Conservation (phyloP, 495 filamentous ascomycete species). For the Podospora didyma region DNA sequence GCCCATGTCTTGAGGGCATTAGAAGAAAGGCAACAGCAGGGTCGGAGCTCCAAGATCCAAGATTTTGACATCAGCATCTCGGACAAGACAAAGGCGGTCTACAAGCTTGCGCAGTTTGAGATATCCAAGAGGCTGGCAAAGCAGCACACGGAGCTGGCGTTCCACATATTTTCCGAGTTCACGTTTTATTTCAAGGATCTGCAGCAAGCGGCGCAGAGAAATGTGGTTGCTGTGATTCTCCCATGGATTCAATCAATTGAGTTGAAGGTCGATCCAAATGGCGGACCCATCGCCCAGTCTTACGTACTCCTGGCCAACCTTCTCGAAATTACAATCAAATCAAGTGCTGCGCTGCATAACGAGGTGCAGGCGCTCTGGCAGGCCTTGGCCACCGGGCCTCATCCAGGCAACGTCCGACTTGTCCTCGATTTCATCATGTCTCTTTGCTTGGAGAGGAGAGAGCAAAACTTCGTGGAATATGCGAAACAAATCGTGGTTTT, state of each 20-base stretch:
- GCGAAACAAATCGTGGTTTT: constrained; percentile 98
- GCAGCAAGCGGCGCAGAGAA: constrained; percentile 74
- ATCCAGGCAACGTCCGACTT: constrained; percentile 91
- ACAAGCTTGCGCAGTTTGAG: constrained; percentile 95
- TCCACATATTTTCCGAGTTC: constrained; percentile 92
- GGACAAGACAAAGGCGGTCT: constrained; percentile 96
- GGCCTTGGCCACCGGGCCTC: constrained; percentile 87
- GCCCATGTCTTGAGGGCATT: constrained; percentile 77
- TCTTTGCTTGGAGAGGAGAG: constrained; percentile 84
- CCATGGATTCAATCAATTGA: constrained; percentile 96
- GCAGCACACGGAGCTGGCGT: constrained; percentile 82
- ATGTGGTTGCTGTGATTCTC: constrained; percentile 89
- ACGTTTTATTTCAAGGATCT: constrained; percentile 85
- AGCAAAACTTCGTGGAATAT: constrained; percentile 96
- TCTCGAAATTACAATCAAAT: constrained; percentile 92
- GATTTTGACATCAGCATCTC: constrained; percentile 98
- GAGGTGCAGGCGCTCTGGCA: constrained; percentile 98
- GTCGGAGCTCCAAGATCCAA: constrained; percentile 79
- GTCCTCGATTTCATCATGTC: constrained; percentile 94
- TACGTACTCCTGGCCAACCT: constrained; percentile 96
- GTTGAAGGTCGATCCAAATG: constrained; percentile 89
- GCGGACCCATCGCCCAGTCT: constrained; percentile 80
- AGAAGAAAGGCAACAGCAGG: constrained; percentile 71
- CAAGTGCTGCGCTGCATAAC: constrained; percentile 81
- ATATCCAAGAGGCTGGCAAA: constrained; percentile 87